phyloP scores from a whole-genome alignment of 352 stramenopile species.

The Pythium monospermum region DNA sequence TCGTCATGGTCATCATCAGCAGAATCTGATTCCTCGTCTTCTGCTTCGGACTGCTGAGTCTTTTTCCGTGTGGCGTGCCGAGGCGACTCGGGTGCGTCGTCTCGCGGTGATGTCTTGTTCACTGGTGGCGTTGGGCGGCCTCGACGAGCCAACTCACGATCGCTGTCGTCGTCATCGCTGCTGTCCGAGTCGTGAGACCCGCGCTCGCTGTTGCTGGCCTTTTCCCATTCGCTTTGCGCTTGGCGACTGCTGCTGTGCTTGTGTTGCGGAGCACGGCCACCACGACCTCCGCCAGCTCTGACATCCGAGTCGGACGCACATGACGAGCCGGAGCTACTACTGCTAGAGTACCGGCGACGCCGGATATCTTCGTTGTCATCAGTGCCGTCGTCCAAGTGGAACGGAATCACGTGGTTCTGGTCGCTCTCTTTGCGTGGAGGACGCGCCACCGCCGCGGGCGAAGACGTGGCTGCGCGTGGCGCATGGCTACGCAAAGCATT shows the following conservation, averaged over 20 bases:
- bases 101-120: neutral
- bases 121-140: too few relatives aligned
- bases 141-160: neutral
- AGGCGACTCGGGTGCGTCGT: conserved; percentile 24
- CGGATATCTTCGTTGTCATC: conserved; percentile 37
- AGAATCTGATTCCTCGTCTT: conserved; percentile 4
- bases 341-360: conserved; percentile 31
- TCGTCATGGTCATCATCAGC: conserved; percentile 47
- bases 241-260: conserved; percentile 1
- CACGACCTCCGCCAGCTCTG: neutral
- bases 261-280: neutral
- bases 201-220: conserved; percentile 16
- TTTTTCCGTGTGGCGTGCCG: conserved; percentile 31
- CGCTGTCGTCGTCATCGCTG: conserved; percentile 5
- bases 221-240: conserved; percentile 41
- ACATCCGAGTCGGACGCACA: conserved; percentile 14
- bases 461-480: neutral
- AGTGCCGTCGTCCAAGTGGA: conserved; percentile 42
- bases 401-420: conserved; percentile 60
- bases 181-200: conserved; percentile 17
- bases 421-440: conserved; percentile 3
- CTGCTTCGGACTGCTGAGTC: conserved; percentile 17
- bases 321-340: conserved; percentile 12
- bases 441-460: neutral
- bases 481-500: too few relatives aligned